These are phyloP conservation scores for Boletus speciosus DNA, from an alignment of 768 basidiomycete genomes.

Conservation along the genomic window DNA sequence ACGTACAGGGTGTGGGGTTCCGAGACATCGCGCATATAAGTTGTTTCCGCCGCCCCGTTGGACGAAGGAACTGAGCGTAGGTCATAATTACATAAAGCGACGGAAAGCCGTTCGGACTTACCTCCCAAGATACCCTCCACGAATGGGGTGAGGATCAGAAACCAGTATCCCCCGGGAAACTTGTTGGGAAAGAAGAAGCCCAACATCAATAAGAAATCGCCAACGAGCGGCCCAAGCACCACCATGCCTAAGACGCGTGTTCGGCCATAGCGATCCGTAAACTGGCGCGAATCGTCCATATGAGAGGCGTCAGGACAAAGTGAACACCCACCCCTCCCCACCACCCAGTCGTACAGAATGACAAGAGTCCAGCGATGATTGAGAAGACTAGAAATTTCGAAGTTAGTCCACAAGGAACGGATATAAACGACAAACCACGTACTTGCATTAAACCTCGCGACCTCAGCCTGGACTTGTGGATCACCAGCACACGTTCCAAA, in stretches of 20 bases:
- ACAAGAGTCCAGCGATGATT: background rate
- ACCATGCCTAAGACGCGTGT: background rate
- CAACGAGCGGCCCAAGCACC: background rate
- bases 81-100: background rate
- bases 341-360: background rate
- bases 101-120: background rate
- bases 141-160: background rate
- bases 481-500: background rate
- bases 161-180: background rate
- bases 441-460: background rate
- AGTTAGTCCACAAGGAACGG: background rate
- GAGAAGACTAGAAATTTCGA: background rate
- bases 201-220: background rate
- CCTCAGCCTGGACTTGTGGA: background rate
- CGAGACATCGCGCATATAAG: background rate
- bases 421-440: background rate
- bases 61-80: background rate
- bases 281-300: background rate
- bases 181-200: background rate
- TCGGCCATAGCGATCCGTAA: background rate
- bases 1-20: background rate
- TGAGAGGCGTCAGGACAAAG: background rate
- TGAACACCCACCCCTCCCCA: background rate
- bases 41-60: background rate
- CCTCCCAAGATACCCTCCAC: background rate